Percentiles rank a stretch among this genome's conserved stretches.
Conservation (phyloP, 345 rosid species). For the Lumnitzera littorea region DNA sequence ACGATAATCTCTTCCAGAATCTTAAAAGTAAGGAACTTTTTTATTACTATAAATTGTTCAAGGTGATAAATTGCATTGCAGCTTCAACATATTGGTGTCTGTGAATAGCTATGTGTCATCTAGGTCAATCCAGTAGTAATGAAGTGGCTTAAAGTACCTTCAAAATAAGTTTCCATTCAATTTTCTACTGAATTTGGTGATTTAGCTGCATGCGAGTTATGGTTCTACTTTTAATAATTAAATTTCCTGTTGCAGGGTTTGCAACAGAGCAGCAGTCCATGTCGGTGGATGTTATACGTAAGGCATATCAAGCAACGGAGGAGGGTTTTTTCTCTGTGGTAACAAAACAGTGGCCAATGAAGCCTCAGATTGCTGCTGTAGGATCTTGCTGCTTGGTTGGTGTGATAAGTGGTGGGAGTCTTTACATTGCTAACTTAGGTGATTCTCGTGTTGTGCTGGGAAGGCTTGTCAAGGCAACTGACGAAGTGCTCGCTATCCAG, state of each 20-base stretch:
- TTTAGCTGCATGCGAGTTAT: not conserved
- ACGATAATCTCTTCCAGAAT: conserved; percentile 83
- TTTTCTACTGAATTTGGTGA: not conserved
- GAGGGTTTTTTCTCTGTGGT: conserved; percentile 84
- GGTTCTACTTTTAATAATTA: not conserved
- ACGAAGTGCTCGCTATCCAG: conserved; percentile 85
- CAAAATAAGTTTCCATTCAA: not conserved
- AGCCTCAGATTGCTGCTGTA: conserved; percentile 95
- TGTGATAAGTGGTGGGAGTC: conserved; percentile 66
- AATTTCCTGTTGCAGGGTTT: conserved; percentile 37
- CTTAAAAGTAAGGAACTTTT: conserved; percentile 56
- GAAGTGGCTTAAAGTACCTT: not conserved
- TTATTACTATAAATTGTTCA: not conserved
- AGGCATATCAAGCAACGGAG: conserved; percentile 93
- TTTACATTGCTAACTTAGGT: conserved; percentile 82
- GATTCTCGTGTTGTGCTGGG: conserved; percentile 97
- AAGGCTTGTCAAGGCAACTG: conserved; percentile 70
- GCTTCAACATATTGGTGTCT: too few species aligned
- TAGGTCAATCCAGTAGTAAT: too few species aligned
- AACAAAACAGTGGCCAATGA: conserved; percentile 86
- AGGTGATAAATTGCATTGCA: too few species aligned
- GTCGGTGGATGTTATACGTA: conserved; percentile 74
- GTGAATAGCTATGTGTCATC: too few species aligned
- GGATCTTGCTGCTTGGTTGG: conserved; percentile 94
- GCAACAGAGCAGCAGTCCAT: conserved; percentile 70